Percentiles rank a stretch among this genome's conserved stretches.
Conservation (phyloP, 148 eudicot species). For the Camellia japonica region DNA sequence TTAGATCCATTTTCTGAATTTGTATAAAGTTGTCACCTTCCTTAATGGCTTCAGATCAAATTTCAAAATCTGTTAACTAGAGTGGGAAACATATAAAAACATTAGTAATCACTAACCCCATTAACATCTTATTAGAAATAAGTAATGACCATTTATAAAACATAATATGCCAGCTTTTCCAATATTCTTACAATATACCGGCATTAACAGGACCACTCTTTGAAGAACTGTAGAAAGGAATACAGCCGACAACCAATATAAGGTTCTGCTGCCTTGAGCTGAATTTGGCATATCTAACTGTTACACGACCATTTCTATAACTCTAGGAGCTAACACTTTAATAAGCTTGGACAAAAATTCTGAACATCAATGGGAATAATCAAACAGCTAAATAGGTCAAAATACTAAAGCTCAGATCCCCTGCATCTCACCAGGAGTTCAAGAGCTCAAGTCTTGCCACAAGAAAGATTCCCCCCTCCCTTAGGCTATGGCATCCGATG, state of each 20-base stretch:
- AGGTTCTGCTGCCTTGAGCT: not conserved
- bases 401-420: no score
- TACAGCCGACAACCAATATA: not conserved
- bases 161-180: not conserved
- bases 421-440: no score
- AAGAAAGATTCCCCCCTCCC: no score
- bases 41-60: not conserved
- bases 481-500: no score
- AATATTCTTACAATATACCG: not conserved
- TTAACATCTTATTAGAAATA: not conserved
- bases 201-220: not conserved
- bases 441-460: no score
- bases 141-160: not conserved
- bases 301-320: not conserved
- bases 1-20: not conserved
- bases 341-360: no score
- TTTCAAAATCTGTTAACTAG: not conserved
- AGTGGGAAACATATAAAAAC: not conserved
- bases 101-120: not conserved
- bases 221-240: not conserved
- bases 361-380: no score
- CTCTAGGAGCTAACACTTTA: no score
- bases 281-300: not conserved
- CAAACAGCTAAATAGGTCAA: no score
- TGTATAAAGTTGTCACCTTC: not conserved